Evolutionary conservation across 768 basidiomycete genomes (phyloP), one percentile per base, ranked within the genome.

Genomic region (Hypsizygus marmoreus): DNA sequence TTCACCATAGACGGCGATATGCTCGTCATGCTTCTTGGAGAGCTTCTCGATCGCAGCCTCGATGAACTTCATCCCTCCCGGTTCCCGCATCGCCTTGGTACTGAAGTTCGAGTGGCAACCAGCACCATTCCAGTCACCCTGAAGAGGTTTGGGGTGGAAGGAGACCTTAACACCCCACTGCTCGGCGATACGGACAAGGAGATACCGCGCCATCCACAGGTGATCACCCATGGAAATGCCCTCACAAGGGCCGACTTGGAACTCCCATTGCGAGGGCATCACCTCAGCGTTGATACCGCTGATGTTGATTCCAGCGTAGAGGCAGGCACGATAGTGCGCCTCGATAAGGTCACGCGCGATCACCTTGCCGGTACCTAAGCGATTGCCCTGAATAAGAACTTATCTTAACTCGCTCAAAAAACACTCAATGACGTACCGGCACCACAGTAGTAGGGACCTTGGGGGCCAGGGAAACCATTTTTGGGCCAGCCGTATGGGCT

Each of bases 251-350:
- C 97, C 95, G 57, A 99, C 93, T 71, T 99, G 97, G 88, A 95
- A 99, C 75, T 99, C 97, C 97, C 97, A 99, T 69, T 99, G 97
- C 45, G 95, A 86, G 12, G 97, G 95, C 95, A 98, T 98, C 51
- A 98, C 95, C 73, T 98, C 97, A 50, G 95, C 95, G 68, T 98
- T 99, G 75, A 99, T 97, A 64, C 97, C 97, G 56, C 91, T 93
- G 74, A 98, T 98, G 76, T 93, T 94, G 73, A 99, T 80, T 56
- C 94, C 95, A 45, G 94, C 72, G 65, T 95, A 95, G 43, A 95
- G 82, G 68, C 95, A 97, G 47, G 91, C 91, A 54, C 94, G 91
- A 75, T 98, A 98, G 75, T 99, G 97, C 28, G 97, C 97, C 75
- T 99, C 97, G 62, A 99, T 88, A 61, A 98, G 81, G 73, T 99